phyloP scores from a whole-genome alignment of 2,329 filamentous ascomycete species.

The Fulvia fulva region DNA sequence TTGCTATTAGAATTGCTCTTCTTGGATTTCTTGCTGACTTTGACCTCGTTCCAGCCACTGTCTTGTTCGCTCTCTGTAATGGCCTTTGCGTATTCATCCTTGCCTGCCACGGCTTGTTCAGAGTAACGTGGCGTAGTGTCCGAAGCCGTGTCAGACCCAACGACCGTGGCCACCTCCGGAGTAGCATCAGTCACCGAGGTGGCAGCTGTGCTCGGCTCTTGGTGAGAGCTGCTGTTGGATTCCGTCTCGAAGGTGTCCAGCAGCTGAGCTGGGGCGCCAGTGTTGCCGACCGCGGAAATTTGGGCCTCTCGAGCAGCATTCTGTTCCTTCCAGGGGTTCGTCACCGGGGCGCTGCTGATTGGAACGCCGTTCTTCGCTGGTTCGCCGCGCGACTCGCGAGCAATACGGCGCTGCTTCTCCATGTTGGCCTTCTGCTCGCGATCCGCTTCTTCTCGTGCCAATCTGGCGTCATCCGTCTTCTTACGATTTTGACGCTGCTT shows the following conservation, averaged over 20 bases:
- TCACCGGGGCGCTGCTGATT: conserved; percentile 44
- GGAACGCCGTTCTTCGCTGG: conserved; percentile 72
- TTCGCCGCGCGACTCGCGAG: conserved; percentile 76
- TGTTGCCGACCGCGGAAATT: conserved; percentile 2
- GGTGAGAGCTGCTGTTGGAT: conserved; percentile 40
- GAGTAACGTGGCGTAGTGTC: conserved; percentile 32
- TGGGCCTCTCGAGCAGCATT: conserved; percentile 16
- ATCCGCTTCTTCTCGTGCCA: conserved; percentile 71
- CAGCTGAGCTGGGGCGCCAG: conserved; percentile 28
- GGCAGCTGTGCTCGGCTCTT: conserved; percentile 35
- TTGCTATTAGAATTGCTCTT: conserved; percentile 36
- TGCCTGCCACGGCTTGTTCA: conserved; percentile 53
- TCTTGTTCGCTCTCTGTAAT: conserved; percentile 47
- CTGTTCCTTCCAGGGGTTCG: conserved; percentile 52
- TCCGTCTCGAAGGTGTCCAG: conserved; percentile 50
- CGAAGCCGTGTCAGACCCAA: background rate
- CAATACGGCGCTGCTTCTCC: conserved; percentile 78
- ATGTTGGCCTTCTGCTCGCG: conserved; percentile 69
- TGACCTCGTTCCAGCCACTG: conserved; percentile 59
- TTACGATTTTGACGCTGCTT: conserved; percentile 90
- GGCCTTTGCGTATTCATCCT: conserved; percentile 56
- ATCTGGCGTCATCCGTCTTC: conserved; percentile 79
- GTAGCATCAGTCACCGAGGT: conserved; percentile 37
- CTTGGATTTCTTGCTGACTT: conserved; percentile 52
- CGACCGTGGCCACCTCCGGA: conserved; percentile 14